A percentile compares a stretch with the other conserved stretches of the same genome.
These are phyloP conservation scores for Salicornia ramosissima DNA, from an alignment of 148 eudicot species.

Conservation along the genomic window DNA sequence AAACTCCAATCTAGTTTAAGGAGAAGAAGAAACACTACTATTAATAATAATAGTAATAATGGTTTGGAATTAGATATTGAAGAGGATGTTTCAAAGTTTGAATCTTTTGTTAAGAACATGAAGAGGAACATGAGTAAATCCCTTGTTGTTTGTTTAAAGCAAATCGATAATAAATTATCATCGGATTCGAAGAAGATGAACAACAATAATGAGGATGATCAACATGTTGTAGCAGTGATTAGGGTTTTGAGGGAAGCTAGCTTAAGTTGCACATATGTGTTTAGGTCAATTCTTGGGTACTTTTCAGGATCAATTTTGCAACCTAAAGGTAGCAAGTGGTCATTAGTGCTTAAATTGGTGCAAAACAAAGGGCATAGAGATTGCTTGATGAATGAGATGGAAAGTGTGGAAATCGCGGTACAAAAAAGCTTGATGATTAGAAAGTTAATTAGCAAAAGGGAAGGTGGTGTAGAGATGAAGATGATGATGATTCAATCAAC, in stretches of 20 bases:
- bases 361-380: conserved; percentile 17
- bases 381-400: conserved; percentile 24
- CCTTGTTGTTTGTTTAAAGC: conserved; percentile 27
- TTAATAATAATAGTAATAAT: too few species aligned
- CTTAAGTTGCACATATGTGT: conserved; percentile 24
- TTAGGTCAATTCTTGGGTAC: conserved; percentile 30
- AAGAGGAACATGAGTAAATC: conserved; percentile 32
- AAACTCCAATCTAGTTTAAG: conserved; percentile 39
- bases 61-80: conserved; percentile 26
- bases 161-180: conserved; percentile 27
- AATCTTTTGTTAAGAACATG: conserved; percentile 33
- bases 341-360: conserved; percentile 36
- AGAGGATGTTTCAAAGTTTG: conserved; percentile 22
- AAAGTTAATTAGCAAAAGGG: conserved; percentile 9
- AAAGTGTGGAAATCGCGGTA: conserved; percentile 29
- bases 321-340: conserved; percentile 30
- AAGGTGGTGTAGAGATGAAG: too few species aligned
- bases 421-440: conserved; percentile 12
- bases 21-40: too few species aligned
- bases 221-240: conserved; percentile 30
- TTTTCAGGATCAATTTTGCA: conserved; percentile 27
- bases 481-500: conserved; percentile 21
- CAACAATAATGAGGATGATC: too few species aligned
- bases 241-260: conserved; percentile 36
- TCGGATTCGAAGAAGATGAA: conserved; percentile 7